Base-by-base conservation (phyloP, 1,139 yeast genomes). In the Blastobotrys malaysiensis region DNA sequence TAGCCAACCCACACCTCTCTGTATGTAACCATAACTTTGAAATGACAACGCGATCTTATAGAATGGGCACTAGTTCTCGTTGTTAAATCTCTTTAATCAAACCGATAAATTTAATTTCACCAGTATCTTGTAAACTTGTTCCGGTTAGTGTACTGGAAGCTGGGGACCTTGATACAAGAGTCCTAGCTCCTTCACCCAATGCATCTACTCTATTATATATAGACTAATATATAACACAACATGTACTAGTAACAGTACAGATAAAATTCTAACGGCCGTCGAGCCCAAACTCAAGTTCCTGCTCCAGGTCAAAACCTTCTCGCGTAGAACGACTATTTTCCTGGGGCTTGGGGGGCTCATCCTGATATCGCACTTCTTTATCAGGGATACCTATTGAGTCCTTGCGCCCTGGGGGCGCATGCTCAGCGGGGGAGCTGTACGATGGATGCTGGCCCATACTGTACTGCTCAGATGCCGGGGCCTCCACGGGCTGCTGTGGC, bases 261-360 rank as follows among this genome's bases (percentile, higher is more conserved):
- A 7, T 2, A 18, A 26, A 9, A 19, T n/a, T 19, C 26, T 55
- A 59, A 43, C 59, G 55, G 16, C 81, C 76, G 66, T 82, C 86
- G 45, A 82, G 67, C 1, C 86, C 86, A 64, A 75, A 81, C 55
- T 81, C 85, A 57, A 82, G 65, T 56, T 82, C 88, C 57, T 76
- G 78, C 60, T 83, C 88, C 44, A 82, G 65, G 36, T 66, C 69
- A 48, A 57, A 58, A 2, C 54, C 58, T 45, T 64, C 66, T 19
- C 61, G 64, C 31, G 60, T 59, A 49, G 59, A 51, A 47, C 57
- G 46, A 20, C 58, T 57, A 62, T 69, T 71, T 55, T 76, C 79
- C 49, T 73, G 75, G 0, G 79, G 78, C 52, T 69, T 69, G 5
- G 78, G 79, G 1, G 78, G 78, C 44, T 67, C 62, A 53, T 74